Base-by-base conservation (phyloP, 2,329 filamentous ascomycete genomes). In the Stagonosporopsis cucurbitacearum region DNA sequence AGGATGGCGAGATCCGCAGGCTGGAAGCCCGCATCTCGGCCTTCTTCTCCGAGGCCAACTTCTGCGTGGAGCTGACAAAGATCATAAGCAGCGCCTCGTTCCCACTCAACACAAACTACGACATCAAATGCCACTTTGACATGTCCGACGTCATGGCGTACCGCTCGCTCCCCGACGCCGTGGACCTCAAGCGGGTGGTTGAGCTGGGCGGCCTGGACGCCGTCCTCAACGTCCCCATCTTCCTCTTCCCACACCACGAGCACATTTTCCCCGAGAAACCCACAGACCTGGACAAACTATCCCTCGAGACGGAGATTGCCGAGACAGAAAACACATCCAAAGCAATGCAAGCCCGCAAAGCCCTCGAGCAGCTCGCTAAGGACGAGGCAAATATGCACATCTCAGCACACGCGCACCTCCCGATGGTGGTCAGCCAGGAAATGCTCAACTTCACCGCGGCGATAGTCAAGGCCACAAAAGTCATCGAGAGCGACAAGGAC, bases 391-490 rank as follows among this genome's bases (percentile, higher is more conserved):
- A 75, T 44, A 79, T 84, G 55, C 76, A 73, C 28, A 70, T 84
- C 40, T 76, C 75, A 32, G 78, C 79, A 1, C 81, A 84, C 54
- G 80, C 74, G 4, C 77, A 78, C 37, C 68, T 84, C 1, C 82
- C 82, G 0, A 79, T 80, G 1, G 69, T 73, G 3, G 81, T 84
- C 56, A 77, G 82, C 54, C 81, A 84, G 57, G 77, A 79, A 19
- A 71, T 84, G 4, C 77, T 85, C 47, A 79, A 82, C 60, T 84
- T 83, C 66, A 71, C 80, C n/a, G 81, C 82, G 1, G 81, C 82
- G 1, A 71, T 84, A 1, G 78, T 84, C n/a, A 85, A 84, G 63
- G 82, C 82, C 0, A 83, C 79, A n/a, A 84, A 84, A 58, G 76
- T 84, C 33, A 81, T 84, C 41, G 82, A 84, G 60, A 70, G 80